phyloP scores from a whole-genome alignment of 2,329 filamentous ascomycete species.

The Alternaria incomplexa region DNA sequence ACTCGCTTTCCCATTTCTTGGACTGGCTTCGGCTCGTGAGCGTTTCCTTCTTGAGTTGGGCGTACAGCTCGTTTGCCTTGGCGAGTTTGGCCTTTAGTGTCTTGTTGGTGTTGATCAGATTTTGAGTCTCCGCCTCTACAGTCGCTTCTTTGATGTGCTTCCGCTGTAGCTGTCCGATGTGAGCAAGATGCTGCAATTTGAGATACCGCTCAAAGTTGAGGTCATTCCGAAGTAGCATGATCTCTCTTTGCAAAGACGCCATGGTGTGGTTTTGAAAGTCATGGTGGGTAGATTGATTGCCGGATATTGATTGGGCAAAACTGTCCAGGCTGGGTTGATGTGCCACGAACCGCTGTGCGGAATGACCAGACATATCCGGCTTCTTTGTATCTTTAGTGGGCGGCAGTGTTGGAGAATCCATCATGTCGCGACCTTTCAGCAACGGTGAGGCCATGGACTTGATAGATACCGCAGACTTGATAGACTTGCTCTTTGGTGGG shows the following conservation, averaged over 20 bases:
- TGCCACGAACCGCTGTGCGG: slow-evolving; percentile 24
- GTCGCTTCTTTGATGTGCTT: slow-evolving; percentile 78
- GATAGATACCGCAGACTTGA: slow-evolving; percentile 51
- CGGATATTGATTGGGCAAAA: slow-evolving; percentile 37
- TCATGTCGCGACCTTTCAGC: slow-evolving; percentile 48
- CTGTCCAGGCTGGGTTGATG: slow-evolving; percentile 43
- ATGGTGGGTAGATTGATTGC: slow-evolving; percentile 32
- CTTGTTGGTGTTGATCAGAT: slow-evolving; percentile 77
- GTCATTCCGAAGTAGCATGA: slow-evolving; percentile 79
- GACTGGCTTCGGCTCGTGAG: slow-evolving; percentile 74
- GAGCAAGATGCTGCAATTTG: slow-evolving; percentile 81
- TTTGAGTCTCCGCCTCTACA: slow-evolving; percentile 81
- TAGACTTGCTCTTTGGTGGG: slow-evolving; percentile 37
- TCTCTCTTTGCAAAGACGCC: slow-evolving; percentile 69
- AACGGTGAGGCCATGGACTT: slow-evolving; percentile 55
- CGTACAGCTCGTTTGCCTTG: slow-evolving; percentile 73
- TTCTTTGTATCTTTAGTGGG: slow-evolving; percentile 50
- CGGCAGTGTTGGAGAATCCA: slow-evolving; percentile 69
- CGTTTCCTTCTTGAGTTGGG: slow-evolving; percentile 73
- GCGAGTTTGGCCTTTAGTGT: slow-evolving; percentile 74
- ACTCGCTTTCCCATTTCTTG: slow-evolving; percentile 78
- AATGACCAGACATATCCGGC: slow-evolving; percentile 23
- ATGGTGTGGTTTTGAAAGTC: slow-evolving; percentile 46
- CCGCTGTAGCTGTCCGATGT: slow-evolving; percentile 78
- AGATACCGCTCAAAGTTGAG: slow-evolving; percentile 83